Percentiles rank a stretch among this genome's conserved stretches.
phyloP scores from a whole-genome alignment of 2,329 filamentous ascomycete genomes.

The Zasmidium angulare region DNA sequence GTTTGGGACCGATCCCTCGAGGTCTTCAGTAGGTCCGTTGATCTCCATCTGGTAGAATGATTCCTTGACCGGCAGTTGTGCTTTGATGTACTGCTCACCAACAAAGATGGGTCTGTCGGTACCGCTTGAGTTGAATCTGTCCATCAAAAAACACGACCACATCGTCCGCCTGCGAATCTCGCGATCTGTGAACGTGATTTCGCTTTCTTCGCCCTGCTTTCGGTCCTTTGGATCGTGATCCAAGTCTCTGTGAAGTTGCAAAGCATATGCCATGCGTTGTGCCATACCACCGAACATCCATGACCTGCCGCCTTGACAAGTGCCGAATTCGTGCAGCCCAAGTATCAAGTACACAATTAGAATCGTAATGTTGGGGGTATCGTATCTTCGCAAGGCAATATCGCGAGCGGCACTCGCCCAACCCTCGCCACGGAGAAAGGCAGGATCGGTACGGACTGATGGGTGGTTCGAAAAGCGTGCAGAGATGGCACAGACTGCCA shows the following conservation, averaged over 20 bases:
- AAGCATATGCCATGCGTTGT: conserved; percentile 92
- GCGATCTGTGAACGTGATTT: conserved; percentile 77
- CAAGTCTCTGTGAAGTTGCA: conserved; percentile 89
- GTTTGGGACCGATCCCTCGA: conserved; percentile 69
- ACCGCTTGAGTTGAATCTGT: conserved; percentile 93
- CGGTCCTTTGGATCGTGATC: conserved; percentile 60
- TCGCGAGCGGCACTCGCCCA: conserved; percentile 87
- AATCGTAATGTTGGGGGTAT: conserved; percentile 94
- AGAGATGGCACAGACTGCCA: conserved; percentile 95
- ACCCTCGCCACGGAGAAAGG: conserved; percentile 83
- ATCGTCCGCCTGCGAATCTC: conserved; percentile 92
- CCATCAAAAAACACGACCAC: conserved; percentile 98
- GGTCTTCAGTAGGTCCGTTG: conserved; percentile 78
- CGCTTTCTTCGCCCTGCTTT: conserved; percentile 24
- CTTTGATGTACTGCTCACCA: conserved; percentile 81
- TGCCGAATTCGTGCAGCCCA: conserved; percentile 92
- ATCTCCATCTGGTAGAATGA: conserved; percentile 89
- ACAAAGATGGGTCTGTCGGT: conserved; percentile 90
- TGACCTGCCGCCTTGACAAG: conserved; percentile 90
- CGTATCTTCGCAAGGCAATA: conserved; percentile 83
- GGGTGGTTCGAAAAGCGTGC: conserved; percentile 92
- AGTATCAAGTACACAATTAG: conserved; percentile 85
- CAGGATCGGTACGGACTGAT: conserved; percentile 70
- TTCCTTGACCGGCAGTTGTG: conserved; percentile 89
- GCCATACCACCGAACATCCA: conserved; percentile 96